Conservation (phyloP, 441 rosid genomes). For the Omphalea diandra region DNA sequence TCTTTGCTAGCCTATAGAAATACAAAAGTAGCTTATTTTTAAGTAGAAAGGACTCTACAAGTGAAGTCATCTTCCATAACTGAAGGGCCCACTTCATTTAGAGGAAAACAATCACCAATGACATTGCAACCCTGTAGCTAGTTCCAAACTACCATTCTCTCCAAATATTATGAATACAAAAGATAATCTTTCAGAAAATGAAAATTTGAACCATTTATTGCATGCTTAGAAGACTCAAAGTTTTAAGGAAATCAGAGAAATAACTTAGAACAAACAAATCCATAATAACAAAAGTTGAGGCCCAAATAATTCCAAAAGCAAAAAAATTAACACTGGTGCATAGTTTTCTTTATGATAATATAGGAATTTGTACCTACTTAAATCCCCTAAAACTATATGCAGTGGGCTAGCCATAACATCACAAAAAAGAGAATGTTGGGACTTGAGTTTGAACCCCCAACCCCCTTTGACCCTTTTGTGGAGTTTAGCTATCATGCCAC, state of each 20-base stretch:
- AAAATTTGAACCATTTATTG: background rate
- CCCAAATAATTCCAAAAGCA: too few species aligned
- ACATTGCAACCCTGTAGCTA: background rate
- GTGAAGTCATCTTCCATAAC: background rate
- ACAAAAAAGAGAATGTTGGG: too few species aligned
- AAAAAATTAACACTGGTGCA: background rate
- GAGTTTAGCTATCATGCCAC: background rate
- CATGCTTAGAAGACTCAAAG: background rate
- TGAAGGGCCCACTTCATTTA: background rate
- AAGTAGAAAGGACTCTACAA: background rate
- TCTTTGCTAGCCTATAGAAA: background rate
- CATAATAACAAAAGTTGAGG: background rate
- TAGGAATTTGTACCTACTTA: background rate
- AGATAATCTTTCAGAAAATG: background rate
- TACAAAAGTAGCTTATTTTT: background rate
- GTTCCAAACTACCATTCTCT: background rate
- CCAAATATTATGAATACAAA: background rate
- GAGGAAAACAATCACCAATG: background rate
- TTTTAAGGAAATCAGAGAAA: background rate
- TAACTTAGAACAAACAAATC: background rate
- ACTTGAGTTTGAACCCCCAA: too few species aligned
- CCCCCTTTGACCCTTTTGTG: background rate
- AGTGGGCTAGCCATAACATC: too few species aligned
- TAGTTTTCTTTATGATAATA: background rate
- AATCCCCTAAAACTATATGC: background rate